Conservation (phyloP, 164 flowering plant genomes). For the Macadamia integrifolia region DNA sequence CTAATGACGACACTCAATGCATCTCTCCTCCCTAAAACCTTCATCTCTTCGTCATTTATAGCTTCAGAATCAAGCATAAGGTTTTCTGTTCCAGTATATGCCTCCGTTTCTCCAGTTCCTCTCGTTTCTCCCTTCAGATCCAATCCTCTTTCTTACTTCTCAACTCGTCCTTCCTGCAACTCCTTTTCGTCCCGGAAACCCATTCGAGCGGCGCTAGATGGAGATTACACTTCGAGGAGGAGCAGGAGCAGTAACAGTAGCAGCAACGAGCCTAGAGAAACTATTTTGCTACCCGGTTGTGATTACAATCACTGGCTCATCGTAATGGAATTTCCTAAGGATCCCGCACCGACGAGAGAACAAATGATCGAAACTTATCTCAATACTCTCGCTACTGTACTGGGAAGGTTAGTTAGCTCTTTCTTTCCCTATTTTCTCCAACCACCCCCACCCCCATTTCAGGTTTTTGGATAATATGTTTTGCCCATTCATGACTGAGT, state of each 20-base stretch:
- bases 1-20: conserved; percentile 21
- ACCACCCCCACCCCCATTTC: neutral
- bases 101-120: conserved; percentile 10
- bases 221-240: conserved; percentile 52
- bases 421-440: no score
- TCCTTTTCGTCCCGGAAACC: conserved; percentile 3
- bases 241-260: conserved; percentile 47
- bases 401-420: conserved; percentile 61
- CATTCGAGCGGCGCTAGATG: conserved; percentile 34
- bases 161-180: conserved; percentile 1
- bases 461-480: no score
- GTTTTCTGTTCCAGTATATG: neutral
- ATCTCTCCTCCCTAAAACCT: conserved; percentile 33
- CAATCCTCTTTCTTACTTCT: conserved; percentile 14
- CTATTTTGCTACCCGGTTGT: conserved; percentile 91
- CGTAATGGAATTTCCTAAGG: conserved; percentile 98
- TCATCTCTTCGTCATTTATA: conserved; percentile 16
- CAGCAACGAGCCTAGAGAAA: conserved; percentile 74
- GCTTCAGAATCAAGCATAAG: neutral
- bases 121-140: conserved; percentile 12
- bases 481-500: no score
- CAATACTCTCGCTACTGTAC: conserved; percentile 81
- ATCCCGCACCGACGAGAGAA: conserved; percentile 90
- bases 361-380: conserved; percentile 97
- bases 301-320: conserved; percentile 97